phyloP scores from a whole-genome alignment of 768 basidiomycete genomes.

The Termitomyces sp. region DNA sequence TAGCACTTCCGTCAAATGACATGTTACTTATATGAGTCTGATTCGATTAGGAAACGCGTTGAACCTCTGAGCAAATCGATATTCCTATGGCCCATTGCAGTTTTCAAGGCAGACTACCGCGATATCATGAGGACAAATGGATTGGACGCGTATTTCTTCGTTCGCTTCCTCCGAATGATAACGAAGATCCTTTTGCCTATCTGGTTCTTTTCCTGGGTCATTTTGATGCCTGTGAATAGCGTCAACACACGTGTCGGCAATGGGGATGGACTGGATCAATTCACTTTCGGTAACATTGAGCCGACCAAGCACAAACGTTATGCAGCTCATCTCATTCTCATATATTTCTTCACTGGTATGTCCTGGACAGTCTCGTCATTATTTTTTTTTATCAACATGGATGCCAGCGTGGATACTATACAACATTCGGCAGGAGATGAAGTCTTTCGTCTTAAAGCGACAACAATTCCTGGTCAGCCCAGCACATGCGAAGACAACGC shows the following conservation, averaged over 20 bases:
- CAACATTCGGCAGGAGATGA: conserved; percentile 77
- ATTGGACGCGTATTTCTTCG: conserved; percentile 89
- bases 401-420: conserved; percentile 76
- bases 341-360: conserved; percentile 76
- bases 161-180: conserved; percentile 87
- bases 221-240: conserved; percentile 73
- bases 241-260: conserved; percentile 41
- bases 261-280: conserved; percentile 55
- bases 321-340: conserved; percentile 73
- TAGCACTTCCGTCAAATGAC: neutral
- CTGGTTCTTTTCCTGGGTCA: conserved; percentile 84
- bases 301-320: conserved; percentile 47
- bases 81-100: conserved; percentile 61
- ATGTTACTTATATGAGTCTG: neutral
- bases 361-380: conserved; percentile 1
- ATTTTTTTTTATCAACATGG: neutral
- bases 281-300: conserved; percentile 79
- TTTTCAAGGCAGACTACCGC: conserved; percentile 57
- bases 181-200: conserved; percentile 78
- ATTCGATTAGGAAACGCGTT: conserved; percentile 46
- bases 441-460: conserved; percentile 69
- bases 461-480: conserved; percentile 78
- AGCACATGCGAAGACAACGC: conserved; percentile 67
- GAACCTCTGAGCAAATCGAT: conserved; percentile 41
- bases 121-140: conserved; percentile 68